Evolutionary conservation across 2,329 filamentous ascomycete species (phyloP).

Genomic region (Exophiala xenobiotica): DNA sequence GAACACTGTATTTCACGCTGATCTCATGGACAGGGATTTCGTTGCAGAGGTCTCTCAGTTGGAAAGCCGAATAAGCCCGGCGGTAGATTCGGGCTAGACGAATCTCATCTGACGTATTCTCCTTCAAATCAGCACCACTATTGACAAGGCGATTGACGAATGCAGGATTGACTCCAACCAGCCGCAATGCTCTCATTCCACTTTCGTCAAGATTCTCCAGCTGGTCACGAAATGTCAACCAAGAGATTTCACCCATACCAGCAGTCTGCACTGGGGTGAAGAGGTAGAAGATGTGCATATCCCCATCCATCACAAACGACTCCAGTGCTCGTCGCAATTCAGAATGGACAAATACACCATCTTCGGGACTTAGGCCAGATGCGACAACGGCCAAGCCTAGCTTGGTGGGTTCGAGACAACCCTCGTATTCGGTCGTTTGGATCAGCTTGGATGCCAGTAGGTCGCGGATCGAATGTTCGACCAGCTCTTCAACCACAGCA

Average conservation of each 20-base stretch:
- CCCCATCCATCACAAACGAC: slow-evolving; percentile 76
- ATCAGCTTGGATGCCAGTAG: slow-evolving; percentile 59
- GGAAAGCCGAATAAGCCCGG: slow-evolving; percentile 72
- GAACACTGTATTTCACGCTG: slow-evolving; percentile 67
- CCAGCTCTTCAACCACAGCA: slow-evolving; percentile 52
- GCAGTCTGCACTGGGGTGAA: slow-evolving; percentile 68
- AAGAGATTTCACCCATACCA: slow-evolving; percentile 60
- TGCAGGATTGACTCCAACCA: slow-evolving; percentile 67
- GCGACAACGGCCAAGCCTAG: slow-evolving; percentile 70
- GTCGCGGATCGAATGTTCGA: slow-evolving; percentile 60
- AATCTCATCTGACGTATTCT: slow-evolving; percentile 60
- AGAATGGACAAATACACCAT: slow-evolving; percentile 69
- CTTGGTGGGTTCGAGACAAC: slow-evolving; percentile 53
- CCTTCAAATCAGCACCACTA: slow-evolving; percentile 61
- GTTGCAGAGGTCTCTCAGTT: slow-evolving; percentile 76
- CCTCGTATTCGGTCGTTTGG: slow-evolving; percentile 43
- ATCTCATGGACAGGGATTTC: slow-evolving; percentile 70
- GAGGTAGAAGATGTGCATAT: slow-evolving; percentile 76
- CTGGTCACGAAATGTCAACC: slow-evolving; percentile 70
- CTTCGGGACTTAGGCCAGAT: slow-evolving; percentile 70
- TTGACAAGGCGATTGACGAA: slow-evolving; percentile 66
- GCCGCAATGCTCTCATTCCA: slow-evolving; percentile 64
- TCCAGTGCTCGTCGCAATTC: slow-evolving; percentile 67
- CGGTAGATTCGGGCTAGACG: slow-evolving; percentile 64
- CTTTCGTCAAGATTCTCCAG: slow-evolving; percentile 70